Conservation (phyloP, 805 yeast genomes). For the Hagleromyces aurorensis region DNA sequence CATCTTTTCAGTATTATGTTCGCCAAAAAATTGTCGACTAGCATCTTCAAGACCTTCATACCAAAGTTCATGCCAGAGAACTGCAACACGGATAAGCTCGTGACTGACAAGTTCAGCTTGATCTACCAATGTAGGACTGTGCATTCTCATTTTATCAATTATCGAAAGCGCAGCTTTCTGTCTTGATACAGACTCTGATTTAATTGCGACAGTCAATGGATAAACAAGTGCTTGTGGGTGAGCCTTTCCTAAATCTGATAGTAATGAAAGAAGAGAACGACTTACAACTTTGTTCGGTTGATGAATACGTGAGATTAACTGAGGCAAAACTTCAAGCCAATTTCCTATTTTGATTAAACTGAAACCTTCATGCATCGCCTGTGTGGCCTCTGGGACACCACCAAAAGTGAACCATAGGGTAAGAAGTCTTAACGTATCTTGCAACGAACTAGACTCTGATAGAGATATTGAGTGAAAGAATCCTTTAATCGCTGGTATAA, state of each 20-base stretch:
- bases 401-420: constrained; percentile 97
- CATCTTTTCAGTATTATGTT: constrained; percentile 92
- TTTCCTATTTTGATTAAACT: constrained; percentile 81
- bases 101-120: constrained; percentile 93
- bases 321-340: constrained; percentile 95
- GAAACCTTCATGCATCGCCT: constrained; percentile 85
- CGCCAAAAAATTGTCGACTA: constrained; percentile 85
- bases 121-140: constrained; percentile 74
- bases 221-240: constrained; percentile 97
- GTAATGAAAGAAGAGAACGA: constrained; percentile 64
- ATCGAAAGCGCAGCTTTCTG: constrained; percentile 88
- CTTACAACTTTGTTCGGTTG: constrained; percentile 87
- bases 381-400: constrained; percentile 84
- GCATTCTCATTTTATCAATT: constrained; percentile 85
- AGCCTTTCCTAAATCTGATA: constrained; percentile 84
- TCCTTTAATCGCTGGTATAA: constrained; percentile 92
- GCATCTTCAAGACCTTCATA: constrained; percentile 97
- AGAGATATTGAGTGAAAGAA: constrained; percentile 91
- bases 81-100: constrained; percentile 90
- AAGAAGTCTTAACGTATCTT: constrained; percentile 81
- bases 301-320: constrained; percentile 90
- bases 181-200: constrained; percentile 83
- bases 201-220: constrained; percentile 92
- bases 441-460: constrained; percentile 79
- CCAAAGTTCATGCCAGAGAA: constrained; percentile 97